These are phyloP conservation scores for Boletus albobrunnescens DNA, from an alignment of 1,284 basidiomycete species.

Conservation along the genomic window DNA sequence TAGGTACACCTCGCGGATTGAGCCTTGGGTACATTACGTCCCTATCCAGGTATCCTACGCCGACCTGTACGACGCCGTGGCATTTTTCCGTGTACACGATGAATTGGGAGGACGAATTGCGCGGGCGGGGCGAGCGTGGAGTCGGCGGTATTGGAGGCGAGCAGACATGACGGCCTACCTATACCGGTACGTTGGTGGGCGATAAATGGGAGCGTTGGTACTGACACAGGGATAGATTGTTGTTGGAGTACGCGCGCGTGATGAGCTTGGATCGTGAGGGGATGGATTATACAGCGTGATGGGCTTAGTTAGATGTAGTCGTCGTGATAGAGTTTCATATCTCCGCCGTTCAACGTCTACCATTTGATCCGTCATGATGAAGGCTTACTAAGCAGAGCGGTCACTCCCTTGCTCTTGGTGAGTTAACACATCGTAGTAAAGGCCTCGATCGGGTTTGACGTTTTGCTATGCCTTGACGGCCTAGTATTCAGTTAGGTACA, in stretches of 20 bases:
- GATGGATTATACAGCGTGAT: conserved; percentile 24
- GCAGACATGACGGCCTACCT: conserved; percentile 65
- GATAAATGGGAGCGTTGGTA: not conserved
- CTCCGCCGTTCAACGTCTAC: too few relatives aligned
- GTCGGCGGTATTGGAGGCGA: conserved; percentile 54
- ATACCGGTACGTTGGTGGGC: conserved; percentile 44
- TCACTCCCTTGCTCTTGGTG: too few relatives aligned
- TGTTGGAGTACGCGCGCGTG: conserved; percentile 33
- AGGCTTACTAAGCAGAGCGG: too few relatives aligned
- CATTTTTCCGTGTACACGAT: conserved; percentile 61
- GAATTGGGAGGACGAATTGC: conserved; percentile 56
- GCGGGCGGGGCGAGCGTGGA: conserved; percentile 54
- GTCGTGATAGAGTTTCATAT: too few relatives aligned
- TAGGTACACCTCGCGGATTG: conserved; percentile 41
- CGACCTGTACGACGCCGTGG: conserved; percentile 51
- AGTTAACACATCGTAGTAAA: too few relatives aligned
- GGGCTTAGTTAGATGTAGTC: too few relatives aligned
- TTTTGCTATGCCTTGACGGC: too few relatives aligned
- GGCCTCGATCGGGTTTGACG: too few relatives aligned
- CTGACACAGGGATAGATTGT: conserved; percentile 27
- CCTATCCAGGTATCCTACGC: conserved; percentile 52
- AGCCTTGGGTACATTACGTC: conserved; percentile 59
- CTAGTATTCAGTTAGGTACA: too few relatives aligned
- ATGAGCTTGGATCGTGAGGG: conserved; percentile 20
- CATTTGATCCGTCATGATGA: too few relatives aligned